A percentile compares a stretch with the other conserved stretches of the same genome.
Evolutionary conservation across 306 rosid genomes (phyloP).

Genomic region (Biancaea sappan): DNA sequence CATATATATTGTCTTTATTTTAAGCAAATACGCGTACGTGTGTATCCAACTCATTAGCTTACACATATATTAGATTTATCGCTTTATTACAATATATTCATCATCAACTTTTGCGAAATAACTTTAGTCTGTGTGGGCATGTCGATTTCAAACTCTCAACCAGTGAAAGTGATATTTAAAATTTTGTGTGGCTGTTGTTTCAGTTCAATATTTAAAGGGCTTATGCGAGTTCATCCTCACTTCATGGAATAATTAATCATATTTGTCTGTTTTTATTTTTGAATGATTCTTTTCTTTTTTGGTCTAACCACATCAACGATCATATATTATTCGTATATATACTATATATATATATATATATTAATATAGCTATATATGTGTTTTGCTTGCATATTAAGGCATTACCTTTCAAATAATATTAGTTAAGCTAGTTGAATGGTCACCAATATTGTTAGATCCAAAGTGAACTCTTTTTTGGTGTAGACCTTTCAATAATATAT

Average conservation of each 20-base stretch:
- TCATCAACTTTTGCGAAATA: neutral
- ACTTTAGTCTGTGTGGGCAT: neutral
- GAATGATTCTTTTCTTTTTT: neutral
- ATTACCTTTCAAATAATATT: neutral
- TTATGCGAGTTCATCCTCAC: neutral
- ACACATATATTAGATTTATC: neutral
- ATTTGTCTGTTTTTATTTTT: neutral
- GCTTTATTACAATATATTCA: neutral
- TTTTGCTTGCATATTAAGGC: conserved; percentile 21
- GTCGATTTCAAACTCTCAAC: neutral
- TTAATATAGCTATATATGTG: neutral
- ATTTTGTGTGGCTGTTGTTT: conserved; percentile 15
- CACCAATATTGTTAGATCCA: neutral
- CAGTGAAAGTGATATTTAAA: conserved; percentile 3
- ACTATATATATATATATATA: neutral
- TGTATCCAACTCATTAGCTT: neutral
- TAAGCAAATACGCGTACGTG: neutral
- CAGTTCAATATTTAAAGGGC: neutral
- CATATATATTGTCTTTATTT: neutral
- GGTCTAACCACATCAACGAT: neutral
- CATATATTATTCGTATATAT: neutral
- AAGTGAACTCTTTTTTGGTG: neutral
- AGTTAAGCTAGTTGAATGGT: neutral
- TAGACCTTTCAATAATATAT: neutral
- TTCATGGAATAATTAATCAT: neutral